A percentile compares a stretch with the other conserved stretches of the same genome.
These are phyloP conservation scores for Byssochlamys sp. DNA, from an alignment of 2,329 filamentous ascomycete species.

Conservation along the genomic window DNA sequence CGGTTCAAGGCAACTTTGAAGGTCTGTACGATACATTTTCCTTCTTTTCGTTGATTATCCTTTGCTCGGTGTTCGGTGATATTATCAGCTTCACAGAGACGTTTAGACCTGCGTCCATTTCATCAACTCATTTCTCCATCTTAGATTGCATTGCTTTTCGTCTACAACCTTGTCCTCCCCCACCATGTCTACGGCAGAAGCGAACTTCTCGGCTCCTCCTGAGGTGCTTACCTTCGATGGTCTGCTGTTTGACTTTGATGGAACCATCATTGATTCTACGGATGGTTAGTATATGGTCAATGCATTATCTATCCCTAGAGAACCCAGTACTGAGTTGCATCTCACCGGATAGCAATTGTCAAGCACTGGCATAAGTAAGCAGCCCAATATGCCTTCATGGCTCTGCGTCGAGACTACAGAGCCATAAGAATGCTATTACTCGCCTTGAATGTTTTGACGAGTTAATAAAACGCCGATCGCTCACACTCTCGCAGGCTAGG, in stretches of 20 bases:
- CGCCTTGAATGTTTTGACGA: not conserved
- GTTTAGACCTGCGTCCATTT: constrained; percentile 1
- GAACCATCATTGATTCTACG: constrained; percentile 40
- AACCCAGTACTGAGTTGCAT: constrained; percentile 43
- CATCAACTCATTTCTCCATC: not conserved
- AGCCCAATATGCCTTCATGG: not conserved
- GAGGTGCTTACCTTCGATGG: constrained; percentile 33
- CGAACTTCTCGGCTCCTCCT: constrained; percentile 32
- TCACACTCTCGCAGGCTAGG: constrained; percentile 40
- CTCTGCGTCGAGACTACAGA: not conserved
- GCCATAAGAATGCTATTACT: no score
- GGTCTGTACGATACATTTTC: not conserved
- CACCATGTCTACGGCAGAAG: constrained; percentile 22
- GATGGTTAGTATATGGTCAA: constrained; percentile 23
- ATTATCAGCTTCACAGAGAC: not conserved
- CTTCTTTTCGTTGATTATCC: not conserved
- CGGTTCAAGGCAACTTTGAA: not conserved
- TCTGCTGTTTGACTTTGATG: constrained; percentile 40
- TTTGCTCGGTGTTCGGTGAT: not conserved
- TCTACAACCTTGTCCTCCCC: constrained; percentile 6
- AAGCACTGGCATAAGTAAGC: constrained; percentile 55
- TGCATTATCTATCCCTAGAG: constrained; percentile 18
- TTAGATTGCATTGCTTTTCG: not conserved
- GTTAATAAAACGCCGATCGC: not conserved
- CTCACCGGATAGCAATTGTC: constrained; percentile 46